Conservation (phyloP, 2,329 filamentous ascomycete genomes). For the Talaromyces rugulosus region DNA sequence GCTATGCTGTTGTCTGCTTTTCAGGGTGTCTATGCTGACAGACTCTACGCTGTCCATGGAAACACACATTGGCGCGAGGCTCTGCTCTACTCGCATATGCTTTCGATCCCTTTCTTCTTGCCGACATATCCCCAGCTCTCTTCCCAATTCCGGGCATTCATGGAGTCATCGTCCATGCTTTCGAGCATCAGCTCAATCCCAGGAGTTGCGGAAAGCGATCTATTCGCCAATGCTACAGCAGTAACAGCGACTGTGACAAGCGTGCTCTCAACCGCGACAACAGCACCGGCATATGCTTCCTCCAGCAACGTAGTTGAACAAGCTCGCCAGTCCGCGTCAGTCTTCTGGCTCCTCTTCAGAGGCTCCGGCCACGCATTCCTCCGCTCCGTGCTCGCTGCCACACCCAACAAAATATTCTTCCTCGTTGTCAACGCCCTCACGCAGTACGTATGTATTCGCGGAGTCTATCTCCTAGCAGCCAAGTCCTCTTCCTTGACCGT, state of each 20-base stretch:
- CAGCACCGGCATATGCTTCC: background rate
- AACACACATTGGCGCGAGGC: conserved; percentile 87
- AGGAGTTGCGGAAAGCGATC: background rate
- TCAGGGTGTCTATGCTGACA: conserved; percentile 93
- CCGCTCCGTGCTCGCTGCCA: conserved; percentile 21
- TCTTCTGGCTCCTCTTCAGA: conserved; percentile 1
- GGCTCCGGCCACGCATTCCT: conserved; percentile 19
- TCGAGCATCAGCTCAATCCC: conserved; percentile 14
- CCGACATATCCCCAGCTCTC: conserved; percentile 32
- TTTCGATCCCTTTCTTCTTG: conserved; percentile 44
- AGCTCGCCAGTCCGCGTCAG: conserved; percentile 2
- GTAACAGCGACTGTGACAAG: background rate
- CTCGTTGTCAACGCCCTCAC: conserved; percentile 63
- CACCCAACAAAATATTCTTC: conserved; percentile 34
- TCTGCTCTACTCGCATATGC: conserved; percentile 78
- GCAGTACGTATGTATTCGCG: conserved; percentile 91
- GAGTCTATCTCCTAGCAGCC: conserved; percentile 89
- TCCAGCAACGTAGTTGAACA: background rate
- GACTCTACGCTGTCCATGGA: conserved; percentile 79
- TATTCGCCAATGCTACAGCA: background rate
- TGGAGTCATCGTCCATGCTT: conserved; percentile 30
- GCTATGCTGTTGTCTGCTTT: conserved; percentile 88
- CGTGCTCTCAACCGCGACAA: background rate
- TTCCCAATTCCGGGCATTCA: conserved; percentile 32
- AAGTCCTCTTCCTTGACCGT: conserved; percentile 89